Base-by-base conservation (phyloP, 768 basidiomycete species). In the Mycena haematopus region DNA sequence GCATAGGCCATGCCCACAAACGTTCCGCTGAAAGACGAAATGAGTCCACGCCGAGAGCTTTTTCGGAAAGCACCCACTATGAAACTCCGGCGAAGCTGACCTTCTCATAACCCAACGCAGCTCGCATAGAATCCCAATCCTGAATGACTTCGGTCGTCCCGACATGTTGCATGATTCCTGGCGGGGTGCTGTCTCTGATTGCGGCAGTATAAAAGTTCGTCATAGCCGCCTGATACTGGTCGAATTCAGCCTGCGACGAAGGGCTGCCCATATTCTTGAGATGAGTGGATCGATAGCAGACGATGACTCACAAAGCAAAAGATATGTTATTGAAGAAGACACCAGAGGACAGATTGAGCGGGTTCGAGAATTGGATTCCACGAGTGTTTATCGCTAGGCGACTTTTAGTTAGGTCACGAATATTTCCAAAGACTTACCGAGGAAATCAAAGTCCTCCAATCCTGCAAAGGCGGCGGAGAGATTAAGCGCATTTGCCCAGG, bases 121-220 rank as follows among this genome's bases (percentile, higher is more conserved):
- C 50, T 6, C 67, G 67, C 15, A 68, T 17, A 2, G 56, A 21
- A 6, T 68, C 67, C 60, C 56, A 65, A 25, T 68, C 67, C 36
- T 65, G 59, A 17, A 68, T 44, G 19, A 56, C n/a, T 27, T 68
- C 67, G 1, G 27, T 7, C 21, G 67, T 42, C 1, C 63, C 63
- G 14, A 65, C 0, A 19, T 58, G 54, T 10, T 58, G 1, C 55
- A 68, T 53, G 49, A 68, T 68, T 6, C 67, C 67, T 0, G 52
- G 15, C 1, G 67, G 67, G 11, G 57, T 62, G 21, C 27, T 65
- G 38, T 64, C 27, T 4, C 21, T 33, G 17, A 21, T 42, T 24
- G 44, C 47, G 4, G 60, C n/a, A 6, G 21, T 24, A 24, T 24
- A 17, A 45, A 61, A 61, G 22, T 58, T 65, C 15, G 22, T 36